Evolutionary conservation across 192 early-diverging fungal genomes (phyloP).

Genomic region (Entomortierella beljakovae): DNA sequence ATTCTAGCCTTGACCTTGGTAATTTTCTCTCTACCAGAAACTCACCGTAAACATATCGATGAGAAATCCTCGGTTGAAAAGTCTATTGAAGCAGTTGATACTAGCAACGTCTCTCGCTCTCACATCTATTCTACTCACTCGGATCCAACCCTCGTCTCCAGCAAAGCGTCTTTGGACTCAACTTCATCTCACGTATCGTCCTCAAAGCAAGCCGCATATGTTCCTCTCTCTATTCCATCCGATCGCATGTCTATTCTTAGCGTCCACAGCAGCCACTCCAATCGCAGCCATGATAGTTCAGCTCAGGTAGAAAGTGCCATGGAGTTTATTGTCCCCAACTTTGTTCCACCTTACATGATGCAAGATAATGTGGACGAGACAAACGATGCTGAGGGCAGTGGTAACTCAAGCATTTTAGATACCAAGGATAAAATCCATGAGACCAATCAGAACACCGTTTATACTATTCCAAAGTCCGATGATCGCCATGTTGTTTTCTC

Average conservation of each 20-base stretch:
- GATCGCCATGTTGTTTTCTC: conserved; percentile 37
- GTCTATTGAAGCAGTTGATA: neutral
- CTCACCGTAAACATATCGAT: conserved; percentile 55
- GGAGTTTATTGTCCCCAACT: conserved; percentile 39
- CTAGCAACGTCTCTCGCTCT: conserved; percentile 2
- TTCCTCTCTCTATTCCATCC: neutral
- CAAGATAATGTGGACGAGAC: conserved; percentile 3
- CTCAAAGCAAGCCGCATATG: neutral
- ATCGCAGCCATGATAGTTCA: neutral
- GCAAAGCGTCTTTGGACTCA: conserved; percentile 4
- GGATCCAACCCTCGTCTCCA: conserved; percentile 36
- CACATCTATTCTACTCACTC: conserved; percentile 37
- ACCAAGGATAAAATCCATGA: neutral
- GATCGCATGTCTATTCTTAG: conserved; percentile 14
- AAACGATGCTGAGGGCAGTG: neutral
- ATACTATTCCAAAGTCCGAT: neutral
- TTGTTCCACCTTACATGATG: conserved; percentile 24
- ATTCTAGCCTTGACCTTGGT: conserved; percentile 36
- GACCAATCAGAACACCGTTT: neutral
- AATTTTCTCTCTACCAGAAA: conserved; percentile 59
- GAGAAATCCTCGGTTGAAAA: conserved; percentile 30
- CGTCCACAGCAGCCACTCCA: conserved; percentile 8
- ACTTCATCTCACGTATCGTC: neutral
- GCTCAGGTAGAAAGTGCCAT: conserved; percentile 17
- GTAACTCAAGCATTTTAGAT: neutral